phyloP scores from a whole-genome alignment of 208 protist genomes.

The Leishmania braziliensis region DNA sequence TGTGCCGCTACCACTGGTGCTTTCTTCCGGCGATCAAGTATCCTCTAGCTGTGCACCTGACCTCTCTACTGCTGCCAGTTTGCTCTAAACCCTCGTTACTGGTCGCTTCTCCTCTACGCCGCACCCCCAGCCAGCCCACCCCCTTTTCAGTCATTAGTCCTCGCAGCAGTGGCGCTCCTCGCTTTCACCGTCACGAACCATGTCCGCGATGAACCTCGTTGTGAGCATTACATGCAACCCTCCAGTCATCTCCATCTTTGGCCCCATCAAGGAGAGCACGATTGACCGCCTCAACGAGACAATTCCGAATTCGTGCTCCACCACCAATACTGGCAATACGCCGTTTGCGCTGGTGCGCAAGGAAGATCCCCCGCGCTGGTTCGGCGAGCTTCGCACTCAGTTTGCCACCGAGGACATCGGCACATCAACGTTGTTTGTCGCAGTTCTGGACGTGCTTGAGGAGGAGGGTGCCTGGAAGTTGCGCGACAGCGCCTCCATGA shows the following conservation, averaged over 20 bases:
- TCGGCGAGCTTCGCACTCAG: conserved; percentile 81
- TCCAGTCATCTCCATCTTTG: conserved; percentile 84
- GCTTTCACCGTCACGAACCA: conserved; percentile 8
- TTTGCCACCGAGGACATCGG: conserved; percentile 92
- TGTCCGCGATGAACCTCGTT: conserved; percentile 87
- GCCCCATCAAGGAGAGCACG: conserved; percentile 90
- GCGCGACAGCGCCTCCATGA: conserved; percentile 72
- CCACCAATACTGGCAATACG: conserved; percentile 79
- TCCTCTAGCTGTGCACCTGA: neutral
- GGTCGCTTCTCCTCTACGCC: neutral
- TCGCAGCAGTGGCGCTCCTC: neutral
- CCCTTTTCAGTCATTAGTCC: neutral
- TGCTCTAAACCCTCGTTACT: neutral
- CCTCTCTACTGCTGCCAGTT: neutral
- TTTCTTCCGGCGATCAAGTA: neutral
- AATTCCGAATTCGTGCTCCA: conserved; percentile 84
- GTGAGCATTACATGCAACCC: conserved; percentile 93
- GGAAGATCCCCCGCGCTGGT: conserved; percentile 86
- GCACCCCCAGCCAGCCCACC: neutral
- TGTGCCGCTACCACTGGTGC: neutral
- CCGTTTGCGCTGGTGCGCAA: conserved; percentile 76
- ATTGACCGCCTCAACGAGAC: conserved; percentile 85
- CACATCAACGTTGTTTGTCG: conserved; percentile 77
- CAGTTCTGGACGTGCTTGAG: conserved; percentile 81
- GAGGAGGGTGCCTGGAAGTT: conserved; percentile 91